phyloP scores from a whole-genome alignment of 1,139 yeast genomes.

The Geotrichum bryndzae region DNA sequence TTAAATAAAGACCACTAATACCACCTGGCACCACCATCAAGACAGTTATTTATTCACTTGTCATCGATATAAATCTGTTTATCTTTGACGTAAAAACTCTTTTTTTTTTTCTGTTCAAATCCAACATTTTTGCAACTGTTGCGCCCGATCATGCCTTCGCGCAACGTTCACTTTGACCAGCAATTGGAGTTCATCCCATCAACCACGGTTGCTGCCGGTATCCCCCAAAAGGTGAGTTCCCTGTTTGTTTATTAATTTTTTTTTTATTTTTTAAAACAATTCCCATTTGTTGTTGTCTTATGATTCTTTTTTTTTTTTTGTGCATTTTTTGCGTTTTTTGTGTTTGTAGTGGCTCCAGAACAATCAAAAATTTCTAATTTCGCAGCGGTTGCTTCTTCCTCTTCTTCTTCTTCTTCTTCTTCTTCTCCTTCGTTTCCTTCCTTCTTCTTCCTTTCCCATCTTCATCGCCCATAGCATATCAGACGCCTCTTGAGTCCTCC shows the following conservation, averaged over 20 bases:
- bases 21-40: too few species aligned
- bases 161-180: not conserved
- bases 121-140: not conserved
- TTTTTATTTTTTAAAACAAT: not conserved
- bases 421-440: not conserved
- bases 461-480: not conserved
- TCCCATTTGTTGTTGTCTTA: not conserved
- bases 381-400: not conserved
- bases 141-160: not conserved
- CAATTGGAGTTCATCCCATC: not conserved
- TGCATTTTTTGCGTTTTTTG: not conserved
- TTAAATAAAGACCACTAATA: too few species aligned
- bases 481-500: too few species aligned
- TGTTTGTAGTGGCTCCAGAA: not conserved
- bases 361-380: not conserved
- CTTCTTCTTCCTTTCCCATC: not conserved
- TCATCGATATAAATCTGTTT: too few species aligned
- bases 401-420: not conserved
- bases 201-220: not conserved
- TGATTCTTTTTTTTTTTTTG: not conserved
- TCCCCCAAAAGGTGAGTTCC: not conserved
- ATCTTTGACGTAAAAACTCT: not conserved
- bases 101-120: not conserved
- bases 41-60: too few species aligned
- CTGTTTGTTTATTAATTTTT: not conserved